These are phyloP conservation scores for Colletotrichum gloeosporioides DNA, from an alignment of 2,329 filamentous ascomycete species.

Conservation along the genomic window DNA sequence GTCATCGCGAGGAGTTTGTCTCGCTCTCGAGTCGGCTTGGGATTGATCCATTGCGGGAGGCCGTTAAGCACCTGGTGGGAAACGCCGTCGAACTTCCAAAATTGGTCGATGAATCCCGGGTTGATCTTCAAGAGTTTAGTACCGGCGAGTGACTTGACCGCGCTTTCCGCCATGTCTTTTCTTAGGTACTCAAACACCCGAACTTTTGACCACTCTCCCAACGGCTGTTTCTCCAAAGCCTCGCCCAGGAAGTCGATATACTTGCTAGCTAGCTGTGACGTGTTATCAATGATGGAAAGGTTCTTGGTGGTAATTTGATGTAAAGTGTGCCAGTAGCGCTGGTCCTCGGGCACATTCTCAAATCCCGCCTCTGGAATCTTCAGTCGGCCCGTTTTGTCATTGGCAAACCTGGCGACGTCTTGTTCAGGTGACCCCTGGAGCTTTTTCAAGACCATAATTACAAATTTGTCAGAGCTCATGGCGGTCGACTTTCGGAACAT, in stretches of 20 bases:
- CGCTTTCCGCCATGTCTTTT: conserved; percentile 25
- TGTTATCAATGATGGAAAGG: conserved; percentile 14
- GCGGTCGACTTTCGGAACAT: conserved; percentile 23
- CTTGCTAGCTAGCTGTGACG: neutral
- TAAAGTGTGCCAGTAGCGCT: conserved; percentile 28
- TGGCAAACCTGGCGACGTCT: conserved; percentile 14
- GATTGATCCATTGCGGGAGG: conserved; percentile 27
- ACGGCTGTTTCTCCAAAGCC: conserved; percentile 9
- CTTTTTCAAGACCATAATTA: conserved; percentile 15
- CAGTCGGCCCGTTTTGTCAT: conserved; percentile 23
- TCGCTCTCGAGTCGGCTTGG: conserved; percentile 14
- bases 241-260: conserved; percentile 21
- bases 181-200: conserved; percentile 24
- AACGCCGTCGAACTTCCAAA: conserved; percentile 29
- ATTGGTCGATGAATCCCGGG: conserved; percentile 27
- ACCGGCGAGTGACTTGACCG: conserved; percentile 27
- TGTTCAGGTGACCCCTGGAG: conserved; percentile 7
- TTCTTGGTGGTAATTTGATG: conserved; percentile 20
- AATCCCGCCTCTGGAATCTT: conserved; percentile 21
- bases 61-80: conserved; percentile 25
- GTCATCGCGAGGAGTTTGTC: conserved; percentile 20
- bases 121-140: conserved; percentile 26
- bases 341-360: conserved; percentile 11
- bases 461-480: conserved; percentile 24
- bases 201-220: conserved; percentile 25